Conservation (phyloP, 169 alveolate genomes). For the Eimeria falciformis region DNA sequence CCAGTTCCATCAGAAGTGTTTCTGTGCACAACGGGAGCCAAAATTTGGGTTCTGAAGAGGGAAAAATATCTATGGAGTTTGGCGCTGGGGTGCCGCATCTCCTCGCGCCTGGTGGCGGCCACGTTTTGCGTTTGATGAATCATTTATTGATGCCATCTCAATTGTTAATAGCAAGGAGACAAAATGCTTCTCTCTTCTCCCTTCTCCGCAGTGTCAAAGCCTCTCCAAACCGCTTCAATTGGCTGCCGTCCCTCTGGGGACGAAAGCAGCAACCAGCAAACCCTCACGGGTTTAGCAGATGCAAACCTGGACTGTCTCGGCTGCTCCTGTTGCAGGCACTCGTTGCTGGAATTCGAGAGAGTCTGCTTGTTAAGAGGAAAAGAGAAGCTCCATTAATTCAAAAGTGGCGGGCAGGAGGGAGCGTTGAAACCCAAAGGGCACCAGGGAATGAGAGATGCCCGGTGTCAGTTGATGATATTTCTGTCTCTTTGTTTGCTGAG, state of each 20-base stretch:
- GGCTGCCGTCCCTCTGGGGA: not conserved
- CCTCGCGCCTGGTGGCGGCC: slow-evolving; percentile 45
- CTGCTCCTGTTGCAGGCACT: not conserved
- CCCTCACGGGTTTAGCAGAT: not conserved
- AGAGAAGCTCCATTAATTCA: not conserved
- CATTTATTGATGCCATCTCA: slow-evolving; percentile 35
- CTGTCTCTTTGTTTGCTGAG: slow-evolving; percentile 41
- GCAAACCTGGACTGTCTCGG: slow-evolving; percentile 17
- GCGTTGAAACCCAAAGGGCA: not conserved
- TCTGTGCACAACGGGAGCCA: not conserved
- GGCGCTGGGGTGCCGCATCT: slow-evolving; percentile 55
- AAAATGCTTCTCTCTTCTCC: slow-evolving; percentile 23
- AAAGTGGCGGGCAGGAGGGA: not conserved
- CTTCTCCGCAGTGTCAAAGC: not conserved
- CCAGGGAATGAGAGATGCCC: not conserved
- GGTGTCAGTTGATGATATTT: not conserved
- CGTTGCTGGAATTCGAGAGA: not conserved
- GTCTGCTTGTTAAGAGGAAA: not conserved
- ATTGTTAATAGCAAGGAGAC: not conserved
- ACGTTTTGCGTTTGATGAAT: slow-evolving; percentile 38
- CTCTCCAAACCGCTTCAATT: not conserved
- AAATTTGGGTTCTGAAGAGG: not conserved
- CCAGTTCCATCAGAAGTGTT: not conserved
- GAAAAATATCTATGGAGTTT: slow-evolving; percentile 18
- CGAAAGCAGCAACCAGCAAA: not conserved